Evolutionary conservation across 371 early-diverging fungal species (phyloP).

Genomic region (Apophysomyces sp.): DNA sequence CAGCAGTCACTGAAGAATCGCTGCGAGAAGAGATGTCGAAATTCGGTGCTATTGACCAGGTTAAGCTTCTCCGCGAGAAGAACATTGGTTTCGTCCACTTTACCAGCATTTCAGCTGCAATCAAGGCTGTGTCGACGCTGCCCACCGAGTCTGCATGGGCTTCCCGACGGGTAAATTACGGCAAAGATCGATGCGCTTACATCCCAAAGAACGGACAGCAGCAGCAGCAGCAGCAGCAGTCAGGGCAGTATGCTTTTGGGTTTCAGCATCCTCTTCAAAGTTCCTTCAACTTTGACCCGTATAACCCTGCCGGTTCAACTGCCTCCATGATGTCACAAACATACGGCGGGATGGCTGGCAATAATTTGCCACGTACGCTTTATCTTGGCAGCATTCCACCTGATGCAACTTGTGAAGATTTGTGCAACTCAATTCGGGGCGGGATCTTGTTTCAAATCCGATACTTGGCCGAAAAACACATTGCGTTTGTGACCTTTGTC

Average conservation of each 20-base stretch:
- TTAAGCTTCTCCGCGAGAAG: constrained; percentile 68
- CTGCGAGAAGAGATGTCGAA: constrained; percentile 45
- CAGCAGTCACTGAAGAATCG: constrained; percentile 45
- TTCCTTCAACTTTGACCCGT: constrained; percentile 13
- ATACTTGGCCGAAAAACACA: constrained; percentile 73
- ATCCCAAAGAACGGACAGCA: neutral
- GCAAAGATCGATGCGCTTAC: constrained; percentile 75
- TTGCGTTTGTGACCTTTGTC: constrained; percentile 83
- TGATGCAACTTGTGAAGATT: constrained; percentile 73
- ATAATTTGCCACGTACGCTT: constrained; percentile 56
- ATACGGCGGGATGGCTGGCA: neutral
- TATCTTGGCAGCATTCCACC: constrained; percentile 78
- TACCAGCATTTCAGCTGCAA: constrained; percentile 56
- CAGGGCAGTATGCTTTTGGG: constrained; percentile 8
- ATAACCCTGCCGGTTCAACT: neutral
- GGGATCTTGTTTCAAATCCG: constrained; percentile 77
- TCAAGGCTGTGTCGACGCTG: constrained; percentile 60
- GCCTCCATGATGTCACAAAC: constrained; percentile 8
- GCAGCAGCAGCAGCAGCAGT: constrained; percentile 6
- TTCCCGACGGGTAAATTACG: constrained; percentile 62
- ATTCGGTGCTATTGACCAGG: constrained; percentile 69
- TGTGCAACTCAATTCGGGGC: constrained; percentile 85
- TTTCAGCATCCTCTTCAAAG: constrained; percentile 16
- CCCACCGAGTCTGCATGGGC: constrained; percentile 49
- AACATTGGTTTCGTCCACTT: constrained; percentile 80